These are phyloP conservation scores for Hevea brasiliensis DNA, from an alignment of 345 rosid species.

Conservation along the genomic window DNA sequence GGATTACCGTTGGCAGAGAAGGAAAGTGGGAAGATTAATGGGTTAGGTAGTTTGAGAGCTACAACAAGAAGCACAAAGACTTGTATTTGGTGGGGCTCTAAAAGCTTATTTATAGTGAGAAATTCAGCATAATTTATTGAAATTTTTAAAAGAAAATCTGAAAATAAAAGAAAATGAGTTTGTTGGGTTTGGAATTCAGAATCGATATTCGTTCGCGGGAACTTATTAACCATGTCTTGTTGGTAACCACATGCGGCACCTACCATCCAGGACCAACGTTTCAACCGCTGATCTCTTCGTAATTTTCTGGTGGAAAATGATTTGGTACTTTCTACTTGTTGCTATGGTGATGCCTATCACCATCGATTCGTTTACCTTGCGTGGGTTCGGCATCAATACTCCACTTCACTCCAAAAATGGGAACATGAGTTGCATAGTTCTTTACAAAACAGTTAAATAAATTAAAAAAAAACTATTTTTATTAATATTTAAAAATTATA, in stretches of 20 bases:
- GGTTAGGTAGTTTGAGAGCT: slow-evolving; percentile 12
- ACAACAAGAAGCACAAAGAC: not conserved
- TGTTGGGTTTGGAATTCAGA: not conserved
- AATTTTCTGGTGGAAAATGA: not conserved
- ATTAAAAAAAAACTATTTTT: no score
- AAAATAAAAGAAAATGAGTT: not conserved
- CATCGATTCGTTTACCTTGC: slow-evolving; percentile 1
- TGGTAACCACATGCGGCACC: slow-evolving; percentile 4
- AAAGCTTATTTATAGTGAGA: slow-evolving; percentile 15
- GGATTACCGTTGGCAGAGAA: slow-evolving; percentile 8
- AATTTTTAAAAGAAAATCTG: not conserved
- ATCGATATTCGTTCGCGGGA: not conserved
- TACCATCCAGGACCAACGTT: not conserved
- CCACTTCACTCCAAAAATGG: slow-evolving; percentile 9
- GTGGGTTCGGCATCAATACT: not conserved
- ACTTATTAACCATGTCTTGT: not conserved
- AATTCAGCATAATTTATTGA: not conserved
- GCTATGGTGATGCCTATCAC: not conserved
- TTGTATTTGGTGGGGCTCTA: not conserved
- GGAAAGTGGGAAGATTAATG: not conserved
- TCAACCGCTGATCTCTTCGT: not conserved
- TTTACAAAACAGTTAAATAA: not conserved
- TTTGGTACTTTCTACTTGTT: not conserved
- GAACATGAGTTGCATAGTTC: not conserved
- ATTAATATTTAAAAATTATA: no score